phyloP scores from a whole-genome alignment of 2,329 filamentous ascomycete genomes.

The Tolypocladium ovalisporum region DNA sequence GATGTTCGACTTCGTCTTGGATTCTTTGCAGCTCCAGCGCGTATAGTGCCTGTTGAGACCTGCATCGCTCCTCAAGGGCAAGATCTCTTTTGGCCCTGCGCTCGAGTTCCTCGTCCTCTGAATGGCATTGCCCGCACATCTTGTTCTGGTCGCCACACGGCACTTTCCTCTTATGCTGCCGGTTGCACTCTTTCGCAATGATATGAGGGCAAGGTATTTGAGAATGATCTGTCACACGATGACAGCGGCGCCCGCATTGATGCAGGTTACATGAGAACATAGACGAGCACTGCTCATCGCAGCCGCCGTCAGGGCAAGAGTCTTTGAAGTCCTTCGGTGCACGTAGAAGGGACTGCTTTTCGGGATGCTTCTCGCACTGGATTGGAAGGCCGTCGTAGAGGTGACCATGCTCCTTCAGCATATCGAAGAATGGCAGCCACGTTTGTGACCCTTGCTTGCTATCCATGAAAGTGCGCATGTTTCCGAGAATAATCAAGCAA shows the following conservation, averaged over 20 bases:
- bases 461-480: slow-evolving; percentile 53
- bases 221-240: slow-evolving; percentile 48
- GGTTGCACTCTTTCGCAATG: slow-evolving; percentile 35
- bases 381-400: slow-evolving; percentile 52
- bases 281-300: slow-evolving; percentile 21
- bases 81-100: slow-evolving; percentile 25
- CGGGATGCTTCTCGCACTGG: slow-evolving; percentile 47
- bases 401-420: slow-evolving; percentile 37
- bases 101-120: slow-evolving; percentile 33
- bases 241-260: slow-evolving; percentile 48
- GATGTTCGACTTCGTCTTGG: no score
- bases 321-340: slow-evolving; percentile 46
- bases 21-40: no score
- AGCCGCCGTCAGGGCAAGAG: slow-evolving; percentile 60
- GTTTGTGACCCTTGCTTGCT: slow-evolving; percentile 28
- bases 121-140: slow-evolving; percentile 39
- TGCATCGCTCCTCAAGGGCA: no score
- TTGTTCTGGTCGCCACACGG: slow-evolving; percentile 30
- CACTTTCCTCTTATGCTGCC: slow-evolving; percentile 36
- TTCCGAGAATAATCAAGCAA: slow-evolving; percentile 58
- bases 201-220: slow-evolving; percentile 23
- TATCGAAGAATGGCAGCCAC: slow-evolving; percentile 48
- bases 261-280: slow-evolving; percentile 48
- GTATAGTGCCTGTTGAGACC: no score
- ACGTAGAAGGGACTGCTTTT: slow-evolving; percentile 33